Evolutionary conservation across 495 filamentous ascomycete genomes (phyloP).

Genomic region (Neurospora sp.): DNA sequence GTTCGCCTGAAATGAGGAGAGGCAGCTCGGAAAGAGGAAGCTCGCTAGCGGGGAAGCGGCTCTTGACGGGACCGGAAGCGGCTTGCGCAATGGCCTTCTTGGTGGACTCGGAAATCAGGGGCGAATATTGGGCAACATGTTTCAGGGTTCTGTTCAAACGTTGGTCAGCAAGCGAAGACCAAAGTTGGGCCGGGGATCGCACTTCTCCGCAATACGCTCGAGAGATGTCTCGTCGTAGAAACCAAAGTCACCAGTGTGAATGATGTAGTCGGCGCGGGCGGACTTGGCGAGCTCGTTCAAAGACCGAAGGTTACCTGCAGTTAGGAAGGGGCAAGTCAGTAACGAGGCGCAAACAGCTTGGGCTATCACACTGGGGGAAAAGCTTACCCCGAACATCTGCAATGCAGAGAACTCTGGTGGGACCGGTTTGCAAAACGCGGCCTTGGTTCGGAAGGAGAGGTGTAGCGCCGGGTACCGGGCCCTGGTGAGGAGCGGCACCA

Average conservation of each 20-base stretch:
- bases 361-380: neutral
- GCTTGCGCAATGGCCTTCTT: constrained; percentile 70
- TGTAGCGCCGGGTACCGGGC: constrained; percentile 39
- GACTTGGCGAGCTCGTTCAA: constrained; percentile 92
- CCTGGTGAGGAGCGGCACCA: constrained; percentile 37
- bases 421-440: constrained; percentile 71
- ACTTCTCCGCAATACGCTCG: constrained; percentile 99
- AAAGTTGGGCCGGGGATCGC: constrained; percentile 26
- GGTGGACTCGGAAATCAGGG: constrained; percentile 73
- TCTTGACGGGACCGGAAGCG: constrained; percentile 59
- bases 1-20: constrained; percentile 76
- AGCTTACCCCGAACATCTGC: constrained; percentile 90
- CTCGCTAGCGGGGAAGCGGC: constrained; percentile 63
- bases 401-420: constrained; percentile 82
- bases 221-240: constrained; percentile 97
- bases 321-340: constrained; percentile 3
- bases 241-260: constrained; percentile 98
- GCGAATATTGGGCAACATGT: constrained; percentile 97
- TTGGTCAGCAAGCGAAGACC: constrained; percentile 10
- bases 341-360: constrained; percentile 1
- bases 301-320: constrained; percentile 79
- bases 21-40: constrained; percentile 93
- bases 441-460: constrained; percentile 49
- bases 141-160: constrained; percentile 66
- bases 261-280: constrained; percentile 88